These are phyloP conservation scores for Eucalyptus virginea DNA, from an alignment of 345 rosid species.

Conservation along the genomic window DNA sequence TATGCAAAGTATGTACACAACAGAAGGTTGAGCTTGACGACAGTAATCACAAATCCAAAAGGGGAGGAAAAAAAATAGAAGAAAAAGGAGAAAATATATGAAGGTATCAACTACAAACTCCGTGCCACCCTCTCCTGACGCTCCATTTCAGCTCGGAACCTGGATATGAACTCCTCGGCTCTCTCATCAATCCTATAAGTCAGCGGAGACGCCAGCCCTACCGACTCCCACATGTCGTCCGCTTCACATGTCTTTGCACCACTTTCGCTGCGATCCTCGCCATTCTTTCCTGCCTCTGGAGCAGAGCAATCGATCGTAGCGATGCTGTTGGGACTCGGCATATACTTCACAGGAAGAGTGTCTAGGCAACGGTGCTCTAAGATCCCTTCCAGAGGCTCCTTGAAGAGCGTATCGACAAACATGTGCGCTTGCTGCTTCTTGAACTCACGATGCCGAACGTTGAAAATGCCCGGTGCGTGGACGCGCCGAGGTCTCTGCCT, in stretches of 20 bases:
- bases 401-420: constrained; percentile 45
- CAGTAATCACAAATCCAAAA: background rate
- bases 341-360: background rate
- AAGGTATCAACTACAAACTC: constrained; percentile 1
- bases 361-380: background rate
- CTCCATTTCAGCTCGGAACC: constrained; percentile 44
- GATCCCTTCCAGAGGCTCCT: background rate
- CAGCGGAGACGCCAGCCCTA: constrained; percentile 30
- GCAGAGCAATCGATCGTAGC: background rate
- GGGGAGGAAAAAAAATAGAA: background rate
- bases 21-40: background rate
- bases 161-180: constrained; percentile 62
- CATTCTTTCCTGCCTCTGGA: background rate
- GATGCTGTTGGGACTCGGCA: background rate
- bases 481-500: background rate
- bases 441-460: background rate
- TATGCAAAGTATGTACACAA: background rate
- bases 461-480: background rate
- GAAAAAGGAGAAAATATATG: background rate
- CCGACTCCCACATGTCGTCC: constrained; percentile 36
- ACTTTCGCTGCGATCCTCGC: background rate
- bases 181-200: constrained; percentile 57
- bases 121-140: constrained; percentile 33
- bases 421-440: constrained; percentile 34
- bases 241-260: background rate